A percentile compares a stretch with the other conserved stretches of the same genome.
These are phyloP conservation scores for Tricladium varicosporioides DNA, from an alignment of 2,329 filamentous ascomycete genomes.

Conservation along the genomic window DNA sequence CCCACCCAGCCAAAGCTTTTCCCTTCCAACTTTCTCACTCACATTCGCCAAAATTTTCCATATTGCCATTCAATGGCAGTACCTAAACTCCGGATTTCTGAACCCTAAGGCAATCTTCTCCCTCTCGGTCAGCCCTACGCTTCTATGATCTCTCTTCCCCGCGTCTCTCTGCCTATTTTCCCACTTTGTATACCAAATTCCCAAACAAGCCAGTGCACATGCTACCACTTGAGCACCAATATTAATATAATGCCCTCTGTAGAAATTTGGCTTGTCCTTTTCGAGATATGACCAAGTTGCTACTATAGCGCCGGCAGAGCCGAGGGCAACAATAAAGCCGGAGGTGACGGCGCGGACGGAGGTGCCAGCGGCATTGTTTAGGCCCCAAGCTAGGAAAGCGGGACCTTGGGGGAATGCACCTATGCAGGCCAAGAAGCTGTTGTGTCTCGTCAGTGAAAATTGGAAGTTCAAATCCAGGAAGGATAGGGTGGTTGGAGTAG, in stretches of 20 bases:
- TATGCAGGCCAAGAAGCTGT: conserved; percentile 39
- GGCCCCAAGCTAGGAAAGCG: conserved; percentile 44
- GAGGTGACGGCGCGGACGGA: conserved; percentile 37
- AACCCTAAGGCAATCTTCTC: conserved; percentile 43
- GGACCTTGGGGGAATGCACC: conserved; percentile 46
- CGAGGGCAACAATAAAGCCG: conserved; percentile 35
- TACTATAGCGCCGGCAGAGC: conserved; percentile 43
- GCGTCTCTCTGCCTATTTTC: conserved; percentile 42
- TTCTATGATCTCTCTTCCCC: conserved; percentile 39
- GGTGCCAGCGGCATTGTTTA: conserved; percentile 46
- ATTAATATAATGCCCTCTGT: conserved; percentile 43
- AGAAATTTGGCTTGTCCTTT: conserved; percentile 35
- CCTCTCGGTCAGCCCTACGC: conserved; percentile 39
- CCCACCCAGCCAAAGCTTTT: too few species aligned
- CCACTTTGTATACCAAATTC: conserved; percentile 43
- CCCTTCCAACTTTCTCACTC: too few species aligned
- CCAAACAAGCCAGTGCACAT: conserved; percentile 35
- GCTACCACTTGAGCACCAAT: conserved; percentile 39
- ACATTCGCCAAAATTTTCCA: not conserved
- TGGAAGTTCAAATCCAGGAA: too few species aligned
- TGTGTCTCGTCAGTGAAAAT: too few species aligned
- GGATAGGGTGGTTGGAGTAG: too few species aligned
- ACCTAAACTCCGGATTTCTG: conserved; percentile 44
- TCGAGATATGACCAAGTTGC: conserved; percentile 45
- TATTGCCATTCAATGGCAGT: conserved; percentile 32